phyloP scores from a whole-genome alignment of 2,329 filamentous ascomycete species.

The Curvularia sp. region DNA sequence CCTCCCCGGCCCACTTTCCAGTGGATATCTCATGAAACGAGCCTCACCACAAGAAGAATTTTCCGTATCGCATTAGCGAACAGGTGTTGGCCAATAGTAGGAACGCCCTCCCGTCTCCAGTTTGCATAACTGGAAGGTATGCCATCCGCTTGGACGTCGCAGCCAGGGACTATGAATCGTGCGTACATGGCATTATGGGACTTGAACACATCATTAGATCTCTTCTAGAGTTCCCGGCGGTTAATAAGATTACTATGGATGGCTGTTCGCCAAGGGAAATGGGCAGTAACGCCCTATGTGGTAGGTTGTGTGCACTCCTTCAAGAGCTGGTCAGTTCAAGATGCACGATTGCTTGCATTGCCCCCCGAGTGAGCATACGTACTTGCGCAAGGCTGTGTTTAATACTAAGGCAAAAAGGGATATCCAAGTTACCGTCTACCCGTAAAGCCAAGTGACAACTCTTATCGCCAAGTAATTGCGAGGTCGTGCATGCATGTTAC shows the following conservation, averaged over 20 bases:
- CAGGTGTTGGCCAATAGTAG: not conserved
- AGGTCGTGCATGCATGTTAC: not conserved
- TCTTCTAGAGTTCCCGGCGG: not conserved
- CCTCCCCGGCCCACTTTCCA: constrained; percentile 1
- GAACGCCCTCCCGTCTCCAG: not conserved
- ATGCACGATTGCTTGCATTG: not conserved
- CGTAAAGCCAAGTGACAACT: not conserved
- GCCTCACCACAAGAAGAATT: not conserved
- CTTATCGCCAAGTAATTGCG: not conserved
- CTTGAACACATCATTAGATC: not conserved
- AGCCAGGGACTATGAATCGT: not conserved
- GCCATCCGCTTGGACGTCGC: not conserved
- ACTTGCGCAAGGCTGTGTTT: not conserved
- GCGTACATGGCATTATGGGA: not conserved
- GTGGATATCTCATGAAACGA: constrained; percentile 1
- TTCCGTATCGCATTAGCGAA: not conserved
- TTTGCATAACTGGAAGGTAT: not conserved
- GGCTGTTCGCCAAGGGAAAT: not conserved
- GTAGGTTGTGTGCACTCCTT: not conserved
- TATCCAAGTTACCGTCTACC: not conserved
- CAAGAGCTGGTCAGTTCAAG: not conserved
- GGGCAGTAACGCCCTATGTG: not conserved
- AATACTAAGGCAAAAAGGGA: not conserved
- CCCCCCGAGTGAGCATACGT: not conserved
- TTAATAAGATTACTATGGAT: not conserved